Evolutionary conservation across 2,329 filamentous ascomycete genomes (phyloP).

Genomic region (Colletotrichum tanaceti): DNA sequence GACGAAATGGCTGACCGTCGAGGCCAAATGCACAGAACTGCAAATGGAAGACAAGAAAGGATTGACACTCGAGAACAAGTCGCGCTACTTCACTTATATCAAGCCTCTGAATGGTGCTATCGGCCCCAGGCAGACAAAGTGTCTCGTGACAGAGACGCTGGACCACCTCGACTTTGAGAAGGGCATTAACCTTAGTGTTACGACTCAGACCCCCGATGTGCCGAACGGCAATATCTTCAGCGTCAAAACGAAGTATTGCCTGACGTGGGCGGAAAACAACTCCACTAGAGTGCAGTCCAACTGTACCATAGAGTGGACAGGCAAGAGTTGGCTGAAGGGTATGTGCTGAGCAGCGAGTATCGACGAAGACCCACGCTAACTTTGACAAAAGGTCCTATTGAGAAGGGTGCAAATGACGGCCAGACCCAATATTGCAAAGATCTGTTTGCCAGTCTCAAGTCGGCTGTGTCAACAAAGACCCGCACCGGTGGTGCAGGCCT

Average conservation of each 20-base stretch:
- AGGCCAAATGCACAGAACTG: slow-evolving; percentile 91
- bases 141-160: slow-evolving; percentile 86
- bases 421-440: slow-evolving; percentile 86
- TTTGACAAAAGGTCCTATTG: slow-evolving; percentile 79
- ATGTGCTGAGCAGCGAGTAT: slow-evolving; percentile 46
- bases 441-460: slow-evolving; percentile 78
- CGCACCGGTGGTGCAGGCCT: slow-evolving; percentile 61
- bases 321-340: slow-evolving; percentile 99
- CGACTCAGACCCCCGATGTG: slow-evolving; percentile 92
- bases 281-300: slow-evolving; percentile 87
- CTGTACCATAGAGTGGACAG: slow-evolving; percentile 93
- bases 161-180: slow-evolving; percentile 90
- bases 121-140: slow-evolving; percentile 94
- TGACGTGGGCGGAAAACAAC: slow-evolving; percentile 92
- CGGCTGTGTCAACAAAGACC: slow-evolving; percentile 75
- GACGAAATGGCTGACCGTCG: slow-evolving; percentile 83
- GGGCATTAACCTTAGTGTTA: slow-evolving; percentile 82
- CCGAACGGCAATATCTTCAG: slow-evolving; percentile 92
- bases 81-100: slow-evolving; percentile 85
- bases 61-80: slow-evolving; percentile 78
- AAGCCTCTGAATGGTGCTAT: slow-evolving; percentile 88
- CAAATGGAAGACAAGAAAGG: slow-evolving; percentile 88
- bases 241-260: slow-evolving; percentile 93
- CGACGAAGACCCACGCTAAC: slow-evolving; percentile 46
- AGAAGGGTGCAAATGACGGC: slow-evolving; percentile 93